These are phyloP conservation scores for Gentiana straminea DNA, from an alignment of 257 asterid genomes.

Conservation along the genomic window DNA sequence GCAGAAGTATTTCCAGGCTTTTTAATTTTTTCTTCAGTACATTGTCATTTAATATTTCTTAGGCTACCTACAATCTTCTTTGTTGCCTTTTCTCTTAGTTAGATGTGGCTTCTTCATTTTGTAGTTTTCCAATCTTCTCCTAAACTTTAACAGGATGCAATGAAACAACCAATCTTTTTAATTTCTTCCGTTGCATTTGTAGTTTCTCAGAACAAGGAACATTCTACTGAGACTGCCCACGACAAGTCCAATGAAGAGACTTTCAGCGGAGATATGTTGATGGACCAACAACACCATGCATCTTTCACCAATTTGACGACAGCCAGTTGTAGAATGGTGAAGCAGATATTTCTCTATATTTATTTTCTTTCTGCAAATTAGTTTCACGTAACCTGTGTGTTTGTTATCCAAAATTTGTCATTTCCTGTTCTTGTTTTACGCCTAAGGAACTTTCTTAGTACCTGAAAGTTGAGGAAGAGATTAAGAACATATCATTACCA, in stretches of 20 bases:
- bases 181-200: slow-evolving; percentile 8
- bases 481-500: too few species aligned
- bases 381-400: not conserved
- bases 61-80: not conserved
- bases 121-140: too few species aligned
- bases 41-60: not conserved
- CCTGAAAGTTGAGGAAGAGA: too few species aligned
- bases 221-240: slow-evolving; percentile 9
- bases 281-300: not conserved
- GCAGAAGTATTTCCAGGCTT: not conserved
- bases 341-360: not conserved
- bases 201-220: slow-evolving; percentile 17
- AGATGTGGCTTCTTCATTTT: not conserved
- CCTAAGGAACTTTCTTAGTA: not conserved
- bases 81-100: not conserved
- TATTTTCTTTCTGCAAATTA: not conserved
- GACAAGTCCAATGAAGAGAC: slow-evolving; percentile 17
- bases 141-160: too few species aligned
- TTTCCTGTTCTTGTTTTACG: not conserved
- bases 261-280: slow-evolving; percentile 6
- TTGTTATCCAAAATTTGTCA: not conserved
- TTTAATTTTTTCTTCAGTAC: not conserved
- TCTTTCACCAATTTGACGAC: slow-evolving; percentile 11
- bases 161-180: not conserved
- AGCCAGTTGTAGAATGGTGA: slow-evolving; percentile 19